Evolutionary conservation across 164 flowering plant species (phyloP), one percentile per base, ranked within the genome.

Genomic region (Litsea cubeba): DNA sequence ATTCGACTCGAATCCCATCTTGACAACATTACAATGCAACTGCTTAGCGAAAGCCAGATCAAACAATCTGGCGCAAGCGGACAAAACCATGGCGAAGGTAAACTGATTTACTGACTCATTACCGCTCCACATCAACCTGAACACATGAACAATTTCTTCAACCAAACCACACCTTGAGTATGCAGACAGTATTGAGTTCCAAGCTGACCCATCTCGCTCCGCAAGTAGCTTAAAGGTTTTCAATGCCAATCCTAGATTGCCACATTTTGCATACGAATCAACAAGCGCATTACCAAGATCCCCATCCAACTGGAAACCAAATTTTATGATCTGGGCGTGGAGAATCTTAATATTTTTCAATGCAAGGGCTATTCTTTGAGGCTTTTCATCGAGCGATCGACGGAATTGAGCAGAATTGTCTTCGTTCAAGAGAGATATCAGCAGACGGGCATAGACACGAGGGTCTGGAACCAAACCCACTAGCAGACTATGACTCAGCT

Each of bases 241-340:
- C 77, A 72, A 78, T 1, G 93, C 89, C 62, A 71, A 84, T 5
- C 70, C 84, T 54, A 80, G 62, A 76, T 83, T 63, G 25, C 96
- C 96, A 77, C 93, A 92, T 76, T 94, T 94, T 8, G 93, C 86
- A 78, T 92, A 92, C 68, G 92, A 81, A 78, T 91, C 95, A 51
- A 94, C 72, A 74, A 94, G 79, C 50, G 87, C 81, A 81, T 85
- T 87, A 14, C 90, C 97, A 24, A 92, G 81, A 62, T 74, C 65
- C 72, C 91, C 88, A 5, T 80, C 68, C 58, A 85, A 85, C 24
- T 77, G 81, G 71, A 85, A 69, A 69, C 95, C 97, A 72, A 78
- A 62, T 74, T 75, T 88, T 74, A 90, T 23, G 62, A 83, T 73
- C 57, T 80, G 87, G 68, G 85, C 82, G 78, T 94, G 98, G 75